Conservation (phyloP, 495 filamentous ascomycete genomes). For the Apodospora peruviana region DNA sequence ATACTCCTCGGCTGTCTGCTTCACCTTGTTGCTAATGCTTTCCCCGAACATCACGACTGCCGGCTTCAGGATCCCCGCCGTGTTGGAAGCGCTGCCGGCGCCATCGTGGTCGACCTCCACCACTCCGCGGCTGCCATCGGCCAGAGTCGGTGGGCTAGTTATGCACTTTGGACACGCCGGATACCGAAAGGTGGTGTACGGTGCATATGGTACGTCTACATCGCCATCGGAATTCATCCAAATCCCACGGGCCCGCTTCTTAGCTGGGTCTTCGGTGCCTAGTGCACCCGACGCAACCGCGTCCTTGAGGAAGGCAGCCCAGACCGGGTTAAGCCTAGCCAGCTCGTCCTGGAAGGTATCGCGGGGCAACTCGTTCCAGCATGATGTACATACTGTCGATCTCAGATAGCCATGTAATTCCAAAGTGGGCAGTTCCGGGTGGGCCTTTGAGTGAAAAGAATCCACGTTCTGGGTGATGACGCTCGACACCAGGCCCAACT, state of each 20-base stretch:
- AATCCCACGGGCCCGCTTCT: constrained; percentile 61
- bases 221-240: constrained; percentile 92
- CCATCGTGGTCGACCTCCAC: constrained; percentile 78
- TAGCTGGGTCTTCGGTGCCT: constrained; percentile 67
- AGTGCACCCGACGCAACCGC: constrained; percentile 68
- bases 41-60: constrained; percentile 96
- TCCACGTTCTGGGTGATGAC: constrained; percentile 97
- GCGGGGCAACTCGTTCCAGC: constrained; percentile 60
- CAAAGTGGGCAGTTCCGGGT: constrained; percentile 67
- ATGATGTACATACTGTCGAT: constrained; percentile 75
- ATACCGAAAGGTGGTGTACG: constrained; percentile 86
- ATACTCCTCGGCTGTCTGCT: constrained; percentile 68
- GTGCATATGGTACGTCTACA: constrained; percentile 81
- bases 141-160: constrained; percentile 52
- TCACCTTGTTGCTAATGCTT: constrained; percentile 62
- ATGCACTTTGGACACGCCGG: constrained; percentile 83
- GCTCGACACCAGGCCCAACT: constrained; percentile 63
- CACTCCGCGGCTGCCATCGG: constrained; percentile 48
- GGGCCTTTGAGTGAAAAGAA: constrained; percentile 76
- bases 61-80: constrained; percentile 80
- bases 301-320: constrained; percentile 70
- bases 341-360: constrained; percentile 71
- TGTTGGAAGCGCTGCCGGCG: constrained; percentile 65
- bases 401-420: constrained; percentile 91
- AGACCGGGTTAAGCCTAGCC: constrained; percentile 74